Evolutionary conservation across 257 asterid species (phyloP), one percentile per base, ranked within the genome.

Genomic region (Perilla frutescens): DNA sequence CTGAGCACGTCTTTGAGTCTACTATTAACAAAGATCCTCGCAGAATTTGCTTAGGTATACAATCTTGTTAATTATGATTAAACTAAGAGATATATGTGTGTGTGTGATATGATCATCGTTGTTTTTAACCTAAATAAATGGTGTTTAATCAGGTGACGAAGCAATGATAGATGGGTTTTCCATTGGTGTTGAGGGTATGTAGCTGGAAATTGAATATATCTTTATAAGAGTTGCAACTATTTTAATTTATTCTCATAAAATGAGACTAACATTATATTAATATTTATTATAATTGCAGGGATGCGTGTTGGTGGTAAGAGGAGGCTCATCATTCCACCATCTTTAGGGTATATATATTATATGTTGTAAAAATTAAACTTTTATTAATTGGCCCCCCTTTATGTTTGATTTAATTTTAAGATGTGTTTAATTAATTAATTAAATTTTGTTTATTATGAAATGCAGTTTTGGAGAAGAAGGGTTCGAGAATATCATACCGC

Each of bases 301-400:
- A 86, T 86, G 91, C 80, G 34, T 13, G 84, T 80, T 63, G 91
- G 91, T 73, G 91, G 60, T 66, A 86, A 80, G 76, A 84, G 86
- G 73, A 80, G 84, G 65, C 84, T 86, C 43, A 31, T 64, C 4
- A 47, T 86, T 60, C 88, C 91, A 13, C 91, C 91, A 73, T 73
- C 83, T 26, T 45, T 82, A 78, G 88, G 91, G 91, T 84, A 81
- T 62, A 37, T 20, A 2, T 47, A 9, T 47, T 47, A 1, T 47
- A 64, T 20, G 26, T 20, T 20, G 26, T 20, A 20, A 20, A 20
- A 20, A 20, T 20, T 20, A 20, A 20, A 20, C 0, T 20, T 20
- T 20, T 0, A 20, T 20, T 20, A 20, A 20, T 20, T 20, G 26
- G 1, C 26, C 26, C 1, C 26, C 26, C 26, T 20, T 20, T 20